Base-by-base conservation (phyloP, 345 rosid species). In the Noccaea bulbosa region DNA sequence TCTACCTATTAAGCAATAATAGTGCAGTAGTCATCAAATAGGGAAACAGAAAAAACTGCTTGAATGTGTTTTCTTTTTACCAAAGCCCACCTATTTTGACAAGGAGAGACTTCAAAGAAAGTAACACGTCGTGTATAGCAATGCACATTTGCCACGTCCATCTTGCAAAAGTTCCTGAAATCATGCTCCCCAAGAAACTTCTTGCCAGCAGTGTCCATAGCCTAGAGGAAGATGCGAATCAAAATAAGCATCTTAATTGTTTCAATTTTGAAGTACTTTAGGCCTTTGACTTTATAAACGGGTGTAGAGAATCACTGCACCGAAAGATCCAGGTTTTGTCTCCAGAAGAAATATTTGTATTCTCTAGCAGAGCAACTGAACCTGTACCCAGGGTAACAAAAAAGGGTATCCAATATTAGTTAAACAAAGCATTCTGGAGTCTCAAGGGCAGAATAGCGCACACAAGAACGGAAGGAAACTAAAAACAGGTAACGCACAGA, bases 101-200 rank as follows among this genome's bases (percentile, higher is more conserved):
- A 86, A 72, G 91, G 81, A 68, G 74, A 59, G 50, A 91, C 80
- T 65, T 83, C 87, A 78, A 93, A 87, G 65, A 83, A 85, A 17
- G 87, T 78, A 62, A 91, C 69, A 72, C 74, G 74, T 16, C 95
- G 88, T 63, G 74, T 82, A 71, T 86, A 91, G 78, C 81, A 80
- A 77, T 91, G 97, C 47, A 91, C 96, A 72, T 93, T 91, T 57
- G 77, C 84, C 12, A 90, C 98, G 75, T 93, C 98, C 97, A 91
- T 91, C 89, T 93, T 91, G 71, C 98, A 91, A 48, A 93, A 93
- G 80, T 89, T 93, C 58, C 91, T 82, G 85, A 91, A 93, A 76
- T 93, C 94, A 66, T 93, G 97, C 52, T 89, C 95, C 57, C 97
- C 97, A 6, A 93, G 44, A 58, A 93, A 83, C 78, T 88, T 93